Conservation (phyloP, 371 early-diverging fungal genomes). For the Mucor circinelloides region DNA sequence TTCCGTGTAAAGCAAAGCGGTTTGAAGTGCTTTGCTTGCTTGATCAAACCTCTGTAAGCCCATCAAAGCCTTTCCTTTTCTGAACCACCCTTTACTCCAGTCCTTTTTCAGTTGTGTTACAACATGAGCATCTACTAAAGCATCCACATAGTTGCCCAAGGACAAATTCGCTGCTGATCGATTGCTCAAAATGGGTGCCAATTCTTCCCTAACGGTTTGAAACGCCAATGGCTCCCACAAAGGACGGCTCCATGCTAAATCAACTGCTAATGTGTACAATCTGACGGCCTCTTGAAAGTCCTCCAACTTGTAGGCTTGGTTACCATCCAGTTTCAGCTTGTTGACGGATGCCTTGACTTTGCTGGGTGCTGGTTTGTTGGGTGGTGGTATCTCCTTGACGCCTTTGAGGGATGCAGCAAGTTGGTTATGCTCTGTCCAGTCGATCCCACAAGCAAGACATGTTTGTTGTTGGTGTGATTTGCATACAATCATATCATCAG, state of each 20-base stretch:
- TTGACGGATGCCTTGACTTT: constrained; percentile 55
- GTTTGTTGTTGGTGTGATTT: constrained; percentile 45
- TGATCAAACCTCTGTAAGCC: constrained; percentile 65
- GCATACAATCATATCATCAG: constrained; percentile 42
- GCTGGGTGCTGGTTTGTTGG: constrained; percentile 59
- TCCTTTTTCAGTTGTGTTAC: constrained; percentile 67
- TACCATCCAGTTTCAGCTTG: constrained; percentile 69
- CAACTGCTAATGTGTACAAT: constrained; percentile 69
- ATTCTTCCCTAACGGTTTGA: constrained; percentile 63
- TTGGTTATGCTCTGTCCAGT: constrained; percentile 53
- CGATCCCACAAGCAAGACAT: constrained; percentile 45
- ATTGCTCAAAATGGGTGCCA: constrained; percentile 68
- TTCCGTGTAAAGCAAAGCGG: constrained; percentile 64
- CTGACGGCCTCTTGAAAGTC: constrained; percentile 67
- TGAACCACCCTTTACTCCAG: constrained; percentile 79
- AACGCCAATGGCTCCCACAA: constrained; percentile 72
- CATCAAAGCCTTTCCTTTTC: constrained; percentile 73
- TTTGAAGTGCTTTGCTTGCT: constrained; percentile 63
- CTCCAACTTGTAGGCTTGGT: constrained; percentile 63
- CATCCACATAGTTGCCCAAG: constrained; percentile 65
- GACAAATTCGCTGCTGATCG: constrained; percentile 69
- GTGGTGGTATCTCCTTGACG: constrained; percentile 61
- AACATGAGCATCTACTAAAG: constrained; percentile 72
- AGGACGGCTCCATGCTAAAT: constrained; percentile 65
- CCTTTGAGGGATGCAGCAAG: constrained; percentile 50